Conservation (phyloP, 768 basidiomycete species). For the Russula virescens region DNA sequence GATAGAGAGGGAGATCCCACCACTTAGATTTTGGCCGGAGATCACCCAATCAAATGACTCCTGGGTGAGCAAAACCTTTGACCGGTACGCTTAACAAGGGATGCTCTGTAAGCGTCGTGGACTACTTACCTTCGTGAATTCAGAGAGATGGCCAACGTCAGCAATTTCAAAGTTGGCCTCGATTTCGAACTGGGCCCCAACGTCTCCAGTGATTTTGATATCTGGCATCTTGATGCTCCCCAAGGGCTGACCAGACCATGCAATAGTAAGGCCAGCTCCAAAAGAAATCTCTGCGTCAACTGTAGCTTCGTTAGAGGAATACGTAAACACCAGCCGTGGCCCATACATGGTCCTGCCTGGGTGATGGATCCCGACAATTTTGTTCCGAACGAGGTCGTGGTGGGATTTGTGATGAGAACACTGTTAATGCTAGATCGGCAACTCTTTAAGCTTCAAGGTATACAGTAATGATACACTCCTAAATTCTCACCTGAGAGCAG, state of each 20-base stretch:
- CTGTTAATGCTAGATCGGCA: constrained; percentile 42
- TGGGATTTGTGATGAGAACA: constrained; percentile 55
- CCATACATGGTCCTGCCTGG: constrained; percentile 68
- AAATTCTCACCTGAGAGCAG: constrained; percentile 44
- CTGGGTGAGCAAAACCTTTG: constrained; percentile 50
- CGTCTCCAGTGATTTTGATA: constrained; percentile 52
- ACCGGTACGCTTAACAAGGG: background rate
- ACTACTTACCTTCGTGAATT: constrained; percentile 52
- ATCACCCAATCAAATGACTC: constrained; percentile 69
- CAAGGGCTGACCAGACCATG: constrained; percentile 52
- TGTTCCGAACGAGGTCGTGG: constrained; percentile 53
- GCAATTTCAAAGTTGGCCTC: constrained; percentile 54
- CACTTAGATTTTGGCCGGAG: constrained; percentile 55
- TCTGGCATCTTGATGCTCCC: constrained; percentile 58
- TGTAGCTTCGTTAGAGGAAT: constrained; percentile 7
- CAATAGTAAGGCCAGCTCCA: constrained; percentile 52
- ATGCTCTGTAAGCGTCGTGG: background rate
- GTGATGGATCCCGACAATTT: constrained; percentile 55
- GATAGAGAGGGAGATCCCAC: constrained; percentile 31
- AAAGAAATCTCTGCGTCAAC: constrained; percentile 69
- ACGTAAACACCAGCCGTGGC: background rate
- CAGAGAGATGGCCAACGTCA: constrained; percentile 50
- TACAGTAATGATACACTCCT: background rate
- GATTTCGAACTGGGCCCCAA: constrained; percentile 54
- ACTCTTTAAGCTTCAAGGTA: background rate